Percentiles rank a stretch among this genome's conserved stretches.
These are phyloP conservation scores for Fusarium protoensiforme DNA, from an alignment of 2,329 filamentous ascomycete species.

Conservation along the genomic window DNA sequence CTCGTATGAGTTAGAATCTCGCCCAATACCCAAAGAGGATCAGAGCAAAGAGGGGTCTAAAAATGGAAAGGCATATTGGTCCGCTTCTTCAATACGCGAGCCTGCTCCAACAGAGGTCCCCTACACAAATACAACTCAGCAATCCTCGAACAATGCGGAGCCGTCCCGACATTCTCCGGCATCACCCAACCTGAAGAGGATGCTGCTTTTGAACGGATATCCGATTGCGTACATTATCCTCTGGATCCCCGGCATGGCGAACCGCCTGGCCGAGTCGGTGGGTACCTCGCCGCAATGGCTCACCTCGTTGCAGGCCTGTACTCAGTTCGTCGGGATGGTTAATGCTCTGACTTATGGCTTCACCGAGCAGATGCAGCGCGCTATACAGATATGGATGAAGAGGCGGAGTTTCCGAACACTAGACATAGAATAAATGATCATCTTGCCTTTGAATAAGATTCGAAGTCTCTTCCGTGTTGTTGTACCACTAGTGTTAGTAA, in stretches of 20 bases:
- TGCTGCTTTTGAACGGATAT: constrained; percentile 4
- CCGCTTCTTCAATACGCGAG: not conserved
- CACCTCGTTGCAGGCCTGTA: not conserved
- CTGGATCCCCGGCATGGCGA: constrained; percentile 2
- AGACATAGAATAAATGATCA: not conserved
- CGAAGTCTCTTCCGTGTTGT: not conserved
- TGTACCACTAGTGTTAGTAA: not conserved
- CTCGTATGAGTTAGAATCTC: not conserved
- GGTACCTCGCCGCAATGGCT: not conserved
- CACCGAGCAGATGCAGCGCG: not conserved
- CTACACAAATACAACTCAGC: not conserved
- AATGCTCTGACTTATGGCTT: constrained; percentile 6
- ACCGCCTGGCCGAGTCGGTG: not conserved
- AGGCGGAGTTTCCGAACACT: not conserved
- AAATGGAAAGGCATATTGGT: not conserved
- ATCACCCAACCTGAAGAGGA: not conserved
- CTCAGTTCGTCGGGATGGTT: not conserved
- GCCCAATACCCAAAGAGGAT: not conserved
- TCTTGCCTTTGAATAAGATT: not conserved
- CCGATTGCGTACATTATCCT: constrained; percentile 3
- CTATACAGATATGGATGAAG: not conserved
- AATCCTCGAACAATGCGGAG: not conserved
- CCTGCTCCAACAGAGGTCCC: not conserved
- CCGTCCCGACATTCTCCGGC: not conserved
- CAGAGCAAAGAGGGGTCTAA: not conserved